phyloP scores from a whole-genome alignment of 2,329 filamentous ascomycete genomes.

The Alternaria postmessia region DNA sequence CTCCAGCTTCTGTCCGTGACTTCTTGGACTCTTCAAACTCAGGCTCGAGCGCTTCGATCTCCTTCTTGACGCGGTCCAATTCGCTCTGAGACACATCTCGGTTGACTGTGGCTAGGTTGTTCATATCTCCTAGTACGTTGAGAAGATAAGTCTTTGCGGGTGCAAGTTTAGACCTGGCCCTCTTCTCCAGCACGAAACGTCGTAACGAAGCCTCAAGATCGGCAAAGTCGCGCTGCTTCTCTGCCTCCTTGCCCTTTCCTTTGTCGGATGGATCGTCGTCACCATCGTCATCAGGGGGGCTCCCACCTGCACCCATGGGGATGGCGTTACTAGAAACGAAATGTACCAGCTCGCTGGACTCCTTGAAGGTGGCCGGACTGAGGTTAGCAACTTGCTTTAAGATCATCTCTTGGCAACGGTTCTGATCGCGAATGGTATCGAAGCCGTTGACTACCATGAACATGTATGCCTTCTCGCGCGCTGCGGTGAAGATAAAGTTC shows the following conservation, averaged over 20 bases:
- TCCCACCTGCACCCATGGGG: slow-evolving; percentile 65
- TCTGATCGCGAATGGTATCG: slow-evolving; percentile 91
- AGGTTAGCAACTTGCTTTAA: slow-evolving; percentile 85
- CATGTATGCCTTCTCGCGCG: slow-evolving; percentile 96
- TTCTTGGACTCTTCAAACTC: slow-evolving; percentile 84
- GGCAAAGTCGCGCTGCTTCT: slow-evolving; percentile 89
- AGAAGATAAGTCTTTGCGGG: slow-evolving; percentile 94
- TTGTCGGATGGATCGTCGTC: slow-evolving; percentile 57
- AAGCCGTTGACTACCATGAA: slow-evolving; percentile 99
- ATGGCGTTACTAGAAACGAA: slow-evolving; percentile 98
- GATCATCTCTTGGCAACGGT: slow-evolving; percentile 90
- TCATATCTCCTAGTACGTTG: slow-evolving; percentile 89
- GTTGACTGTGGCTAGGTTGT: slow-evolving; percentile 85
- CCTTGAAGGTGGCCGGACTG: slow-evolving; percentile 93
- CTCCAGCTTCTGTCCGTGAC: slow-evolving; percentile 79
- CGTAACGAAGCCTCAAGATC: slow-evolving; percentile 87
- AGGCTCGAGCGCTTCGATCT: slow-evolving; percentile 84
- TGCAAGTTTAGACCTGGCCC: slow-evolving; percentile 91
- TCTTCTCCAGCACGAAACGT: slow-evolving; percentile 94
- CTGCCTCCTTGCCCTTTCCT: slow-evolving; percentile 74
- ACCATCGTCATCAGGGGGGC: slow-evolving; percentile 47
- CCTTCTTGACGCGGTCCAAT: slow-evolving; percentile 80
- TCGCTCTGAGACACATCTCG: slow-evolving; percentile 85
- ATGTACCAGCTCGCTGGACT: slow-evolving; percentile 90
- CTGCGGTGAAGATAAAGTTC: slow-evolving; percentile 96